Base-by-base conservation (phyloP, 345 rosid species). In the Pistacia atlantica region DNA sequence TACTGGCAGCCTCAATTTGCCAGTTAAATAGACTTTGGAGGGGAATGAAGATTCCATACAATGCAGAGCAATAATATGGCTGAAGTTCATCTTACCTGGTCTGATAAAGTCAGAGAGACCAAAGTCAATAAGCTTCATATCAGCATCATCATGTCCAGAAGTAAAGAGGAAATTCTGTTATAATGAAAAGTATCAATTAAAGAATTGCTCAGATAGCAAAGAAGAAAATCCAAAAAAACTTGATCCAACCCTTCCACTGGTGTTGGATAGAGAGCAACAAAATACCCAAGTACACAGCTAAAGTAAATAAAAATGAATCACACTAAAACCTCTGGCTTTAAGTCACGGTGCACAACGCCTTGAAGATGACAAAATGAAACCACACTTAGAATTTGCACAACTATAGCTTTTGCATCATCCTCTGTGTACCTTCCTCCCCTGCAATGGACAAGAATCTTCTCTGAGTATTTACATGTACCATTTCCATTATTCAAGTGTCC, bases 281-380 rank as follows among this genome's bases (percentile, higher is more conserved):
- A 65, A 75, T n/a, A 17, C 52, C 42, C 5, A 65, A 55, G 14
- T 33, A 49, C 13, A 71, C 28, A n/a, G 38, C 75, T 65, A 18
- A 61, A 5, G 17, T 25, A n/a, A 52, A 42, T 49, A 67, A 49
- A 1, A 64, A 67, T 65, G 31, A 17, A 57, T 69, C 51, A 56
- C 33, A 35, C 38, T 78, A 72, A 67, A 59, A 92, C 97, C 91
- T 92, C 97, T 42, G 97, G 97, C 81, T 92, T 92, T 57, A 92
- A 82, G 82, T 90, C 97, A 33, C 97, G 89, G 74, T 92, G 97
- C 51, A 89, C 95, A 60, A 92, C 93, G n/a, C 97, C 97, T 82
- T 92, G 95, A 75, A 92, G 92, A 87, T 92, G 97, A 83, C 97
- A 92, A 87, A 90, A 92, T 48, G 93, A 82, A 83, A 90, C 97